Evolutionary conservation across 1,139 yeast species (phyloP).

Genomic region (Yamadazyma atlantica): DNA sequence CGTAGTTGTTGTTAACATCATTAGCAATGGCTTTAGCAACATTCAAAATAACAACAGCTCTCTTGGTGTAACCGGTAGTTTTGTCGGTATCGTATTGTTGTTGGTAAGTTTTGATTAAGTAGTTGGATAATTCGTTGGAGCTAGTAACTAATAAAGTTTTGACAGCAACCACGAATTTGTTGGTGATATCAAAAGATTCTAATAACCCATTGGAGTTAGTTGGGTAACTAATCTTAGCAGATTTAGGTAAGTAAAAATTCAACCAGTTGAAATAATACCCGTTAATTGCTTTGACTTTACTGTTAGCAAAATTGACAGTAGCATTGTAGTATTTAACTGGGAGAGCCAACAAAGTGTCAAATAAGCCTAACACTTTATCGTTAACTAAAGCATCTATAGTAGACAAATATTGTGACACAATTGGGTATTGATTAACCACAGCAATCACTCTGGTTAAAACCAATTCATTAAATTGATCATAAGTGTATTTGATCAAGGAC

Average conservation of each 20-base stretch:
- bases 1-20: slow-evolving; percentile 36
- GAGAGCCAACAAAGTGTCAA: slow-evolving; percentile 16
- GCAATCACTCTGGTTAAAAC: slow-evolving; percentile 5
- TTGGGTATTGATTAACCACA: slow-evolving; percentile 15
- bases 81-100: slow-evolving; percentile 25
- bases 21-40: slow-evolving; percentile 35
- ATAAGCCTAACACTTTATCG: slow-evolving; percentile 21
- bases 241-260: slow-evolving; percentile 35
- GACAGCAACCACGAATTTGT: slow-evolving; percentile 28
- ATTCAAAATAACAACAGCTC: slow-evolving; percentile 36
- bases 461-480: slow-evolving; percentile 22
- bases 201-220: slow-evolving; percentile 1
- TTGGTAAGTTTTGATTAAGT: slow-evolving; percentile 36
- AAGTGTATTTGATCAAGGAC: slow-evolving; percentile 10
- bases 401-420: slow-evolving; percentile 24
- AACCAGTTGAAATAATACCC: slow-evolving; percentile 28
- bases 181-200: slow-evolving; percentile 30
- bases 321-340: slow-evolving; percentile 17
- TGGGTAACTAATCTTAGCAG: slow-evolving; percentile 8
- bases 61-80: slow-evolving; percentile 22
- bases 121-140: slow-evolving; percentile 31
- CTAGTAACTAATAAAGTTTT: slow-evolving; percentile 26
- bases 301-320: slow-evolving; percentile 7
- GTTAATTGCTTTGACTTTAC: slow-evolving; percentile 19
- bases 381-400: slow-evolving; percentile 31